These are phyloP conservation scores for Ceratocystiopsis sp. DNA, from an alignment of 2,329 filamentous ascomycete species.

Conservation along the genomic window DNA sequence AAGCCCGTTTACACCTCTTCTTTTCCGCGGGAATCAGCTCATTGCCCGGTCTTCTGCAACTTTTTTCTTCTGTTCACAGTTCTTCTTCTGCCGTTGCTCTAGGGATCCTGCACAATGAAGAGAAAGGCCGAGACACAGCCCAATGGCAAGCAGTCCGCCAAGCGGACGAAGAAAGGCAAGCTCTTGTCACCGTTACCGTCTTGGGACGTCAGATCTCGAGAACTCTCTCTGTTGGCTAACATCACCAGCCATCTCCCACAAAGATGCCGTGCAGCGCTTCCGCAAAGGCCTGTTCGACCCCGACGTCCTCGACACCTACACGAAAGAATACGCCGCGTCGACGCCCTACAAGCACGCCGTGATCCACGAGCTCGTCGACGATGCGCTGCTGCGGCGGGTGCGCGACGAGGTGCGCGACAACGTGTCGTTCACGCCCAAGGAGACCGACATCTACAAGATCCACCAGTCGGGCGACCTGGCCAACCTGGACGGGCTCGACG, in stretches of 20 bases:
- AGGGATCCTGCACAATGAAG: constrained; percentile 2
- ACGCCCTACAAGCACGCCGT: constrained; percentile 81
- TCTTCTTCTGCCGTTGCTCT: not conserved
- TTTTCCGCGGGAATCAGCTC: constrained; percentile 1
- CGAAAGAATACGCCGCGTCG: constrained; percentile 43
- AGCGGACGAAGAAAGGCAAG: constrained; percentile 33
- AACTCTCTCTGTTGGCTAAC: not conserved
- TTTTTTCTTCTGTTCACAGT: not conserved
- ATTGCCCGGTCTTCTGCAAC: not conserved
- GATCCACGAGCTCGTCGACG: constrained; percentile 65
- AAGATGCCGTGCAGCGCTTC: constrained; percentile 41
- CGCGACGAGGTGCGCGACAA: constrained; percentile 79
- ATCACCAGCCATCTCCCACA: constrained; percentile 25
- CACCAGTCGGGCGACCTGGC: constrained; percentile 96
- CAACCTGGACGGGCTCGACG: constrained; percentile 85
- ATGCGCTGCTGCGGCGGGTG: constrained; percentile 66
- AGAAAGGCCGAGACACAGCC: constrained; percentile 29
- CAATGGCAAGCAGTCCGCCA: constrained; percentile 23
- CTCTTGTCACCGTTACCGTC: not conserved
- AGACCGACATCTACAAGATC: constrained; percentile 99
- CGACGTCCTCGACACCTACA: constrained; percentile 40
- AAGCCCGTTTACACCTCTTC: no score
- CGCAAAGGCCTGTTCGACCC: constrained; percentile 48
- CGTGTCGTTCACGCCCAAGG: constrained; percentile 91
- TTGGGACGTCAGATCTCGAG: no score